Conservation (phyloP, 2,329 filamentous ascomycete genomes). For the Aspergillus thermomutatus region DNA sequence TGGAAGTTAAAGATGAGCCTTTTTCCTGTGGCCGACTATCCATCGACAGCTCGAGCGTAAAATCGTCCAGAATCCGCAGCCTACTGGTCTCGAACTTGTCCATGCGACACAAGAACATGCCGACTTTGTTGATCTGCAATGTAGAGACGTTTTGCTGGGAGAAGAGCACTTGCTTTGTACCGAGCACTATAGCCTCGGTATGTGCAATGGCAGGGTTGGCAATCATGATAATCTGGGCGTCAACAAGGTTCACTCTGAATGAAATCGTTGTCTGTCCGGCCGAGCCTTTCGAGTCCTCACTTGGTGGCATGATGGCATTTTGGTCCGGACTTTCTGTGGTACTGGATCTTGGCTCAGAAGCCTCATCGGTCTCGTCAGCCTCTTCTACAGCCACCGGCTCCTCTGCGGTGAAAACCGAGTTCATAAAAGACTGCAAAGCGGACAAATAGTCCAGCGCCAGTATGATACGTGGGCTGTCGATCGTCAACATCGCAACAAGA, state of each 20-base stretch:
- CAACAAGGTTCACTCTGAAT: conserved; percentile 89
- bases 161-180: conserved; percentile 87
- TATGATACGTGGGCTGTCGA: conserved; percentile 92
- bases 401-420: conserved; percentile 60
- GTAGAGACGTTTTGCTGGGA: conserved; percentile 93
- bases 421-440: conserved; percentile 78
- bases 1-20: conserved; percentile 65
- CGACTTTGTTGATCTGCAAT: conserved; percentile 86
- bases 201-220: conserved; percentile 86
- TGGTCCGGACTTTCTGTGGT: conserved; percentile 25
- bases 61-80: conserved; percentile 92
- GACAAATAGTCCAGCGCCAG: conserved; percentile 96
- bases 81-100: conserved; percentile 90
- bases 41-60: conserved; percentile 85
- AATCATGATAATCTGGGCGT: conserved; percentile 93
- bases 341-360: conserved; percentile 35
- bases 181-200: conserved; percentile 93
- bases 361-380: conserved; percentile 34
- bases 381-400: conserved; percentile 42
- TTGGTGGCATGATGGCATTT: conserved; percentile 18
- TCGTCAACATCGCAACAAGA: conserved; percentile 84
- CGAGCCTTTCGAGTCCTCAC: conserved; percentile 32
- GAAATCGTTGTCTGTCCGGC: conserved; percentile 67
- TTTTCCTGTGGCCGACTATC: conserved; percentile 65
- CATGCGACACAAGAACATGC: conserved; percentile 99